Base-by-base conservation (phyloP, 1,284 basidiomycete genomes). In the Marasmius fiardii region DNA sequence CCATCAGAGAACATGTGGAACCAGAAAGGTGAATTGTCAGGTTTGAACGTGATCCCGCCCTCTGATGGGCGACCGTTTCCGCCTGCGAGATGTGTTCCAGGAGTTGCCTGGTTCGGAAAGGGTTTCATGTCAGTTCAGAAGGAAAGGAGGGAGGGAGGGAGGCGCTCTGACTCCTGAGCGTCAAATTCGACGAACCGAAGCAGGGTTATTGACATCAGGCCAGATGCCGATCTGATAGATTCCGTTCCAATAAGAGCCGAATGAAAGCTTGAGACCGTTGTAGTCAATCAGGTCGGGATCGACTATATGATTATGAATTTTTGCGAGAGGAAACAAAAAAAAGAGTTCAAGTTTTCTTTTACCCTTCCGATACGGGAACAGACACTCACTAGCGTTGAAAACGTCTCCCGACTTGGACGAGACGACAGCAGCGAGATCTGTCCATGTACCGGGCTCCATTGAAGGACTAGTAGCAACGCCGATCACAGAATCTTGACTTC, bases 401-500 rank as follows among this genome's bases (percentile, higher is more conserved):
- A 60, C 53, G 54, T 65, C 67, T 34, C 68, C 65, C 1, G 61
- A 51, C 14, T 55, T 56, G 0, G 68, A 68, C 4, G 60, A 59
- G 49, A 71, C 63, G 4, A 72, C 69, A 5, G 63, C 60, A 10
- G 70, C 71, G 16, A 65, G 63, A 55, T 72, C 71, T 4, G 64
- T 66, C 71, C 71, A 72, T 0, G 65, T 64, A 12, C 69, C 71
- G 10, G 66, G 62, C 41, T 68, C 65, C 66, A 70, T 67, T 8
- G 68, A 64, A 7, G 51, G 43, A 54, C 67, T 68, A 0, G 68
- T 71, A 3, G 70, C 70, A 21, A 71, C 62, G 0, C 70, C 70
- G 54, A 71, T 71, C 12, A 59, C 66, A 18, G 69, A 71, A 45
- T 69, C 62, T 56, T 68, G 67, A 12, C 61, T 66, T 14, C 67